Conservation (phyloP, 495 filamentous ascomycete species). For the Penicillium alfredii region DNA sequence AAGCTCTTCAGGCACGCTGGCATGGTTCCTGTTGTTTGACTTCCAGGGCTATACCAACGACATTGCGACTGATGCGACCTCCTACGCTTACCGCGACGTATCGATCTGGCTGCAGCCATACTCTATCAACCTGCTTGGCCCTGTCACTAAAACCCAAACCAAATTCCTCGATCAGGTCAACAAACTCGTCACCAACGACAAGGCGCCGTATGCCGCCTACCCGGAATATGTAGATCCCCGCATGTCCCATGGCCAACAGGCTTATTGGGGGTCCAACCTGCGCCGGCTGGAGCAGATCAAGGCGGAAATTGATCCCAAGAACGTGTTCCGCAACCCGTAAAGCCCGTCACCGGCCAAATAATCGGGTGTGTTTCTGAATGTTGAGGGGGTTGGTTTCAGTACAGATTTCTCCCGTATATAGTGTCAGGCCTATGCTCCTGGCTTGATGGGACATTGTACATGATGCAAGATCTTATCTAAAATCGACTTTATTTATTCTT, state of each 20-base stretch:
- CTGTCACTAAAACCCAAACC: slow-evolving; percentile 28
- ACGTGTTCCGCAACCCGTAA: slow-evolving; percentile 54
- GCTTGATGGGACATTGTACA: too few species aligned
- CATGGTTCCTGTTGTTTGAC: slow-evolving; percentile 40
- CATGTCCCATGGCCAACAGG: slow-evolving; percentile 33
- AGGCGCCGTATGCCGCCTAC: slow-evolving; percentile 41
- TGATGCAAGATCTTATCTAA: too few species aligned
- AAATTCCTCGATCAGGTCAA: slow-evolving; percentile 39
- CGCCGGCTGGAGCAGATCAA: slow-evolving; percentile 44
- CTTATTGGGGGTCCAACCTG: slow-evolving; percentile 49
- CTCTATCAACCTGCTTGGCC: slow-evolving; percentile 38
- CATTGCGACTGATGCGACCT: slow-evolving; percentile 27
- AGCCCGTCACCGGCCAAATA: slow-evolving; percentile 16
- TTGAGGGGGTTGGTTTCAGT: too few species aligned
- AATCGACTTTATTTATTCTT: too few species aligned
- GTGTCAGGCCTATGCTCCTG: too few species aligned
- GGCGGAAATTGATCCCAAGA: slow-evolving; percentile 45
- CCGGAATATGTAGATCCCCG: slow-evolving; percentile 61
- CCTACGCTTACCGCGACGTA: slow-evolving; percentile 35
- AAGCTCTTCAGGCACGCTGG: slow-evolving; percentile 32
- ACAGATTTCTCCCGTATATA: too few species aligned
- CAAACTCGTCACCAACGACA: slow-evolving; percentile 18
- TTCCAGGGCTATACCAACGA: slow-evolving; percentile 33
- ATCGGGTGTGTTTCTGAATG: not conserved
- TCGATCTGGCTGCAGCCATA: slow-evolving; percentile 37